A percentile compares a stretch with the other conserved stretches of the same genome.
Evolutionary conservation across 768 basidiomycete genomes (phyloP).

Genomic region (Phlebiopsis gigantea): DNA sequence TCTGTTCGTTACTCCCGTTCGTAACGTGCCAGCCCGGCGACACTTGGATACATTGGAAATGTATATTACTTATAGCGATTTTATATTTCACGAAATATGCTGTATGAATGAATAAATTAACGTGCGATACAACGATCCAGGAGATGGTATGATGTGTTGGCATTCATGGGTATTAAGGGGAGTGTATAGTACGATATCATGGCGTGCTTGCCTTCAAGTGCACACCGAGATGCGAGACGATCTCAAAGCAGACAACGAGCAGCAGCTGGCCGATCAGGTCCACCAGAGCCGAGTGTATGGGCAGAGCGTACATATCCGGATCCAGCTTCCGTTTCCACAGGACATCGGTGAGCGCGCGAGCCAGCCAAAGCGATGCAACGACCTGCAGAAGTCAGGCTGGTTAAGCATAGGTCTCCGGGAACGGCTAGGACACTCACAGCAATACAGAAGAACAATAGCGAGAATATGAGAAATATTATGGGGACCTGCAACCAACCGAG

Average conservation of each 20-base stretch:
- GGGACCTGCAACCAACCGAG: conserved; percentile 80
- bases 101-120: neutral
- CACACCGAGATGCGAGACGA: conserved; percentile 45
- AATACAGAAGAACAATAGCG: conserved; percentile 65
- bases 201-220: neutral
- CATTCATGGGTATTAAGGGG: no score
- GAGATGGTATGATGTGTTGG: neutral
- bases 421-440: conserved; percentile 58
- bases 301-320: conserved; percentile 92
- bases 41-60: no score
- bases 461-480: conserved; percentile 61
- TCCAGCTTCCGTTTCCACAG: conserved; percentile 77
- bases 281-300: conserved; percentile 84
- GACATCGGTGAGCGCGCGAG: conserved; percentile 60
- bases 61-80: no score
- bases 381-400: conserved; percentile 61
- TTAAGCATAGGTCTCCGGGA: no score
- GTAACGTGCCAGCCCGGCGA: no score
- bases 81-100: neutral
- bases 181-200: no score
- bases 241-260: conserved; percentile 69
- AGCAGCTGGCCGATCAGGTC: conserved; percentile 80
- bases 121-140: neutral
- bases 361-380: conserved; percentile 60
- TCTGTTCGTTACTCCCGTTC: no score